Evolutionary conservation across 2,329 filamentous ascomycete species (phyloP).

Genomic region (Fusarium buxicola): DNA sequence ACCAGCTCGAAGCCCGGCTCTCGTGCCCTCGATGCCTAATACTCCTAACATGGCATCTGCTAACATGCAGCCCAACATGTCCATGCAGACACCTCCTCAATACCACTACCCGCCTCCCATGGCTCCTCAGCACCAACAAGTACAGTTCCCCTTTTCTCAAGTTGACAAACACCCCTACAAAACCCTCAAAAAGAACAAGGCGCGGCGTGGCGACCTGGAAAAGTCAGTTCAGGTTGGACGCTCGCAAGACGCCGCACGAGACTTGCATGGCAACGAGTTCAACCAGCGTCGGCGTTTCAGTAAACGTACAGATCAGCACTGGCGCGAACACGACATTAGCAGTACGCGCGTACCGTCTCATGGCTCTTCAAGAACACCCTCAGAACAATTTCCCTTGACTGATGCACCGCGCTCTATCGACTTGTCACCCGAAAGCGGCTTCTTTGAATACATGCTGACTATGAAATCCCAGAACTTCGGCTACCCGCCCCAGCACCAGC

Average conservation of each 20-base stretch:
- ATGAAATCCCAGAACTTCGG: conserved; percentile 73
- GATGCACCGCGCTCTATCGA: conserved; percentile 57
- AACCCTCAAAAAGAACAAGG: conserved; percentile 58
- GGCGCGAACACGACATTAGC: conserved; percentile 44
- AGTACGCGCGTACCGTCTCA: conserved; percentile 39
- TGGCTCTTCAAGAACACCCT: conserved; percentile 25
- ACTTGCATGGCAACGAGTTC: conserved; percentile 50
- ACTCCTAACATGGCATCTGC: conserved; percentile 76
- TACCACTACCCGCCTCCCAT: conserved; percentile 71
- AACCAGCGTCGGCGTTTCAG: conserved; percentile 56
- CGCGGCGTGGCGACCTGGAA: conserved; percentile 59
- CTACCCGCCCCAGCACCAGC: conserved; percentile 58
- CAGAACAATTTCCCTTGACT: conserved; percentile 21
- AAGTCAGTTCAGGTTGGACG: conserved; percentile 56
- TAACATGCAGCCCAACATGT: conserved; percentile 66
- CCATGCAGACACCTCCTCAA: conserved; percentile 72
- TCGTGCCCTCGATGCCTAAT: conserved; percentile 73
- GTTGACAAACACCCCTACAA: conserved; percentile 54
- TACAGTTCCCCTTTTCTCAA: conserved; percentile 62
- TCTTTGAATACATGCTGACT: conserved; percentile 81
- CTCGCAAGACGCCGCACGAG: conserved; percentile 53
- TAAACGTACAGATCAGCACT: conserved; percentile 58
- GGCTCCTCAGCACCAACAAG: conserved; percentile 71
- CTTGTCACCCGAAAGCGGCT: conserved; percentile 75
- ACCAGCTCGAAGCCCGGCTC: conserved; percentile 73